A percentile compares a stretch with the other conserved stretches of the same genome.
phyloP scores from a whole-genome alignment of 768 basidiomycete species.

The Lentinula raphanica region DNA sequence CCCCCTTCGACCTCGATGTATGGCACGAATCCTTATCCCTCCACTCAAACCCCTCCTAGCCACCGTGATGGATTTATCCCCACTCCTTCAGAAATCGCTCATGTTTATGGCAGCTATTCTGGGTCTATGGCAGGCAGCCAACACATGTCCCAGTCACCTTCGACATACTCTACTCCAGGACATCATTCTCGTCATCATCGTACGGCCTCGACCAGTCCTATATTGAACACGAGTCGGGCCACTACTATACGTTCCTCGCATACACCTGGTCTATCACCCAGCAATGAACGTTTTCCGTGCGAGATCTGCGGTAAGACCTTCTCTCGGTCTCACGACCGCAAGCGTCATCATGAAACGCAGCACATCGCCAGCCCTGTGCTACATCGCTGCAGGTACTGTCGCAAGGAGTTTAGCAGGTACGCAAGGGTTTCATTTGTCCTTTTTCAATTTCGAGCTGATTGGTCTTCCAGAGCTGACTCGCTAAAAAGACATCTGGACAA shows the following conservation, averaged over 20 bases:
- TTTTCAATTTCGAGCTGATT: too few relatives aligned
- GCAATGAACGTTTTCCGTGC: slow-evolving; percentile 65
- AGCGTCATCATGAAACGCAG: slow-evolving; percentile 76
- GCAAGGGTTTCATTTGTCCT: slow-evolving; percentile 5
- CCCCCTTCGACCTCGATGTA: slow-evolving; percentile 18
- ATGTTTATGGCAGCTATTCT: slow-evolving; percentile 23
- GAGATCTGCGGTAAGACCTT: slow-evolving; percentile 75
- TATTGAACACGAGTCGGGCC: slow-evolving; percentile 8
- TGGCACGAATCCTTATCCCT: slow-evolving; percentile 16
- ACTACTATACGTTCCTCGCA: slow-evolving; percentile 20
- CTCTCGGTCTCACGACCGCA: slow-evolving; percentile 75
- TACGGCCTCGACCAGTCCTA: slow-evolving; percentile 3
- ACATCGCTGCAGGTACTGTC: slow-evolving; percentile 69
- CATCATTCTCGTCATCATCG: slow-evolving; percentile 7
- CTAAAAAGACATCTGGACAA: slow-evolving; percentile 81
- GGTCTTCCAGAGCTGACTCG: slow-evolving; percentile 31
- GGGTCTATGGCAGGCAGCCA: slow-evolving; percentile 20
- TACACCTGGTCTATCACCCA: slow-evolving; percentile 32
- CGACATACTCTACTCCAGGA: slow-evolving; percentile 12
- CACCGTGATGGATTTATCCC: slow-evolving; percentile 37
- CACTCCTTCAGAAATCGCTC: slow-evolving; percentile 41
- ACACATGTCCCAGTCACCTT: slow-evolving; percentile 8
- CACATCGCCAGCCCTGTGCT: slow-evolving; percentile 59
- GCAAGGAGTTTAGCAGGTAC: slow-evolving; percentile 72
- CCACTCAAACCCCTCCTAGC: slow-evolving; percentile 11